Conservation (phyloP, 2,329 filamentous ascomycete species). For the Colletotrichum filicis region DNA sequence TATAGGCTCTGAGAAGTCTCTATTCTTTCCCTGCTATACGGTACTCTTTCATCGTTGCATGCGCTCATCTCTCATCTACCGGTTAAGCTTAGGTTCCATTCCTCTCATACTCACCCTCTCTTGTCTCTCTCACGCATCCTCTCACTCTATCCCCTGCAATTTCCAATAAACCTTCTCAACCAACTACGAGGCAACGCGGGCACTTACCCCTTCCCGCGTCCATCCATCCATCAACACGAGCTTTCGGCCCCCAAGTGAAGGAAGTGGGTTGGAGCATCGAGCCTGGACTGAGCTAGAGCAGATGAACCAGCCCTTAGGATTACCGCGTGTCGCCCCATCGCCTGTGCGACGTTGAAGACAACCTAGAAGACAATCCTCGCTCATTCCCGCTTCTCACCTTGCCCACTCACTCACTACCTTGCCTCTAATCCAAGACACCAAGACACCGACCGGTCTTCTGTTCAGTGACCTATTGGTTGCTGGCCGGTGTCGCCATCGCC, state of each 20-base stretch:
- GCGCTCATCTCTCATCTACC: background rate
- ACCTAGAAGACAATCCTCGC: background rate
- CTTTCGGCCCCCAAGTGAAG: conserved; percentile 9
- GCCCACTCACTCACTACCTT: background rate
- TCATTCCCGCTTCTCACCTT: conserved; percentile 22
- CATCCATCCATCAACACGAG: background rate
- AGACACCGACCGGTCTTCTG: background rate
- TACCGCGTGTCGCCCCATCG: conserved; percentile 33
- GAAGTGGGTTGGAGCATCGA: conserved; percentile 22
- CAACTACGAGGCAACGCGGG: background rate
- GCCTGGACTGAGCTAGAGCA: conserved; percentile 21
- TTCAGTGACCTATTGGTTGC: background rate
- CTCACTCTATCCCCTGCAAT: conserved; percentile 1
- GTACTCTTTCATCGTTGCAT: conserved; percentile 26
- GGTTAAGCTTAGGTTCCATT: background rate
- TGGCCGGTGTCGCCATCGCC: conserved; percentile 20
- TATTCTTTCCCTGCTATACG: background rate
- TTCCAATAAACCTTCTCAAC: background rate
- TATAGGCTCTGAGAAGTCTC: background rate
- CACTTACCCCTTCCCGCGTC: background rate
- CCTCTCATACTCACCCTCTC: background rate
- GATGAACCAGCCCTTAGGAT: conserved; percentile 7
- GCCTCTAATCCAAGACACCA: background rate
- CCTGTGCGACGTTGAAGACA: conserved; percentile 35
- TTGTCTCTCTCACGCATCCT: background rate